Base-by-base conservation (phyloP, 2,329 filamentous ascomycete genomes). In the Huntiella abstrusa region DNA sequence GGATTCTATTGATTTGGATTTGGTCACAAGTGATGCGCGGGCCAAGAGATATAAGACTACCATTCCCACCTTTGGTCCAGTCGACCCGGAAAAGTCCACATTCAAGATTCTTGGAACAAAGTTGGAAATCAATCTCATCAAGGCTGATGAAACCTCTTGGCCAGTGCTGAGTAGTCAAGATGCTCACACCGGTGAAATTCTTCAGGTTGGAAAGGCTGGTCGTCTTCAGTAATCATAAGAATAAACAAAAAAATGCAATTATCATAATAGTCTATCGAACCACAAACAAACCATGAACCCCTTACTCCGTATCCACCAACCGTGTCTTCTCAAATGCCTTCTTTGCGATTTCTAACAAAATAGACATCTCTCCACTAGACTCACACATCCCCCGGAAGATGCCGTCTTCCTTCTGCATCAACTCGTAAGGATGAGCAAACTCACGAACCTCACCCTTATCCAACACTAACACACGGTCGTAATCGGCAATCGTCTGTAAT, bases 401-500 rank as follows among this genome's bases (percentile, higher is more conserved):
- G 17, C 84, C 80, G 2, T 73, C 74, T 48, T 82, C 67, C 55
- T 78, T 79, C 57, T 70, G 72, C 52, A 94, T 71, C 44, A 98
- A 66, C 54, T 84, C 77, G 65, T 80, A 86, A 0, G 91, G 91
- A 56, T 93, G 81, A n/a, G 78, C 91, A 58, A 75, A 98, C 63
- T 98, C 88, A 4, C 91, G 72, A 15, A 96, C 80, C 50, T 73
- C 64, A 7, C 91, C 91, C 59, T 87, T 84, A 57, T 98, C 91
- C 4, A 98, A 68, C 10, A 98, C 87, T 12, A 98, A 67, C 11
- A 98, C 88, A 66, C 93, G 94, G 64, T 98, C 91, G 57, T 96
- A 98, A 59, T 98, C 91, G 22, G 91, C 87, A 60, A 98, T 96
- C 0, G 91, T 98, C 59, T 94, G 86, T 52, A 98, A 68, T 13